Conservation (phyloP, 768 basidiomycete genomes). For the Polyporus arcularius region DNA sequence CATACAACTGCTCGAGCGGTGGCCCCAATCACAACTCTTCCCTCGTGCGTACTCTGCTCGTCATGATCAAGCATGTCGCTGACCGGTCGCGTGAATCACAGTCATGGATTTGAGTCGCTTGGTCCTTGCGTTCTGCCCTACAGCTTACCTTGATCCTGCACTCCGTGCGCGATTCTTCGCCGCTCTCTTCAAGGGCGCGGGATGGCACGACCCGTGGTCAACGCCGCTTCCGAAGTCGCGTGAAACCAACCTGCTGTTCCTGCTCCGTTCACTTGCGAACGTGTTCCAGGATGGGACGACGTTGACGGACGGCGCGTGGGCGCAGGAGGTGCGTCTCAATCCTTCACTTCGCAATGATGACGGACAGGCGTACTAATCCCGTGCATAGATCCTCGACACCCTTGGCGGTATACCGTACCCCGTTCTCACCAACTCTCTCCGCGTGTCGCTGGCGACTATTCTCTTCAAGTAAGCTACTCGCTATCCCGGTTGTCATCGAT, state of each 20-base stretch:
- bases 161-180: conserved; percentile 56
- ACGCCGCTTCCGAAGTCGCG: conserved; percentile 63
- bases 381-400: conserved; percentile 55
- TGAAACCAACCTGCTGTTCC: conserved; percentile 84
- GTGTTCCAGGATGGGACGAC: conserved; percentile 59
- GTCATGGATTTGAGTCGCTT: conserved; percentile 88
- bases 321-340: conserved; percentile 43
- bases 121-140: conserved; percentile 63
- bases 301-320: conserved; percentile 50
- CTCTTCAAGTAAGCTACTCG: conserved; percentile 76
- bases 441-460: conserved; percentile 78
- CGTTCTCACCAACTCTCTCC: conserved; percentile 65
- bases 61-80: background rate
- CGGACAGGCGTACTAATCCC: background rate
- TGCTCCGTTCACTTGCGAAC: conserved; percentile 81
- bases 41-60: conserved; percentile 49
- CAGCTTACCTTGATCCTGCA: conserved; percentile 45
- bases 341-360: background rate
- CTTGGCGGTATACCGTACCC: conserved; percentile 53
- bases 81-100: conserved; percentile 27
- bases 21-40: conserved; percentile 74
- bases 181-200: conserved; percentile 65
- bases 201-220: conserved; percentile 60
- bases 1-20: conserved; percentile 65
- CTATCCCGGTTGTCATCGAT: background rate